phyloP scores from a whole-genome alignment of 805 yeast genomes.

The Schizosaccharomyces lindneri region DNA sequence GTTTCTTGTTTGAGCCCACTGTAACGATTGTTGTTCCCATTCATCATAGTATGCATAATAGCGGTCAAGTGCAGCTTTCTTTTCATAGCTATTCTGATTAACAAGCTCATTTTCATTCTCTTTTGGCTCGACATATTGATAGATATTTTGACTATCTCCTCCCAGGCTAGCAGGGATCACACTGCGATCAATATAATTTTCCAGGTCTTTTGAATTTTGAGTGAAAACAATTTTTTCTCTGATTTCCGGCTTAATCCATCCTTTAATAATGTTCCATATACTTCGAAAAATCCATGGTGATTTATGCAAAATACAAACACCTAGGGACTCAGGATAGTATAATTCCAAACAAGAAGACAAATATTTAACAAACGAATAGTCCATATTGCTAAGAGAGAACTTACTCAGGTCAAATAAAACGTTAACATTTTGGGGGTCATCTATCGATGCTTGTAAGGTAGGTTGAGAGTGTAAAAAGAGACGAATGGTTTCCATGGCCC shows the following conservation, averaged over 20 bases:
- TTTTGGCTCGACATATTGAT: slow-evolving; percentile 37
- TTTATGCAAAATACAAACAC: slow-evolving; percentile 59
- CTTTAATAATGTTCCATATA: slow-evolving; percentile 76
- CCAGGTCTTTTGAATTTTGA: slow-evolving; percentile 39
- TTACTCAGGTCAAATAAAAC: slow-evolving; percentile 69
- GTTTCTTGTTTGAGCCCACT: slow-evolving; percentile 39
- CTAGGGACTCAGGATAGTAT: slow-evolving; percentile 85
- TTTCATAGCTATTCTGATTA: slow-evolving; percentile 20
- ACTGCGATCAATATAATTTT: slow-evolving; percentile 30
- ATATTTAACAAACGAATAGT: slow-evolving; percentile 72
- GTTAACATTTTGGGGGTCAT: slow-evolving; percentile 50
- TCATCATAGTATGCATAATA: slow-evolving; percentile 29
- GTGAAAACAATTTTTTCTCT: slow-evolving; percentile 77
- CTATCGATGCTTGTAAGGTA: neutral
- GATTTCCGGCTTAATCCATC: slow-evolving; percentile 92
- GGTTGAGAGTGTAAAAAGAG: slow-evolving; percentile 38
- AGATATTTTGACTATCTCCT: slow-evolving; percentile 37
- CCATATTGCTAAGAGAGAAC: slow-evolving; percentile 76
- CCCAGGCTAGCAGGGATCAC: slow-evolving; percentile 51
- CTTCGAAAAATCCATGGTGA: slow-evolving; percentile 96
- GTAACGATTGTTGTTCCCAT: slow-evolving; percentile 39
- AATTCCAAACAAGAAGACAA: slow-evolving; percentile 78
- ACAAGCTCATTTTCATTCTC: slow-evolving; percentile 28
- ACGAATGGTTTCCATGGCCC: slow-evolving; percentile 62
- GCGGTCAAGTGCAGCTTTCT: slow-evolving; percentile 22